Evolutionary conservation across 2,329 filamentous ascomycete species (phyloP), one percentile per base, ranked within the genome.

Genomic region (Colletotrichum sp.): DNA sequence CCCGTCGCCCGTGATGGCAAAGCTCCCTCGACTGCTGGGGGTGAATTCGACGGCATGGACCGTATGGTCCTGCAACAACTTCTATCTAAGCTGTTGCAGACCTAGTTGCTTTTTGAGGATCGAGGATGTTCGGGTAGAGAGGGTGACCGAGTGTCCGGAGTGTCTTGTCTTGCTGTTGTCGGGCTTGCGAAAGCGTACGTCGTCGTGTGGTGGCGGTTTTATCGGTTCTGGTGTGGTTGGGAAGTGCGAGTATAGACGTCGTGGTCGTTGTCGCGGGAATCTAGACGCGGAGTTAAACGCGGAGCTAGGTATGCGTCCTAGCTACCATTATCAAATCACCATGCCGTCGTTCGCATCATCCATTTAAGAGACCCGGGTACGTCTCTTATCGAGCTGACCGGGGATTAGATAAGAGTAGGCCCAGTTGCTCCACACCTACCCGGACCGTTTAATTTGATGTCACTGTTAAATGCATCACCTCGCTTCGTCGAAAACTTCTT

Each of bases 1-100:
- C 67, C 71, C 64, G 75, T 78, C 66, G 76, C 75, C 75, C 71
- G 74, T 71, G 76, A 71, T 77, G 76, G 71, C 71, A 78, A 68
- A 68, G 66, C 75, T 78, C 76, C 76, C 70, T 78, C 76, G 59
- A 74, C 75, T 76, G 39, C 62, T 63, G 75, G 75, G 72, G 75
- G 71, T 75, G 77, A 78, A 68, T 67, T 73, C 36, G 76, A 68
- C 77, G 72, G 76, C 77, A 78, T 78, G 72, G 77, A 77, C 77
- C 72, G 77, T 62, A 60, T 67, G 75, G 75, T 39, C 49, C 67
- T 77, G 76, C 76, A 77, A 77, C 74, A 77, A 77, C 76, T 77
- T 77, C 64, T 75, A 49, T 69, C 55, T 44, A 77, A 77, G 76
- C 70, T 77, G 76, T 71, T 75, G 65, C 74, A 73, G 74, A 74